Evolutionary conservation across 2,329 filamentous ascomycete species (phyloP).

Genomic region (Beauveria scarabaeidicola): DNA sequence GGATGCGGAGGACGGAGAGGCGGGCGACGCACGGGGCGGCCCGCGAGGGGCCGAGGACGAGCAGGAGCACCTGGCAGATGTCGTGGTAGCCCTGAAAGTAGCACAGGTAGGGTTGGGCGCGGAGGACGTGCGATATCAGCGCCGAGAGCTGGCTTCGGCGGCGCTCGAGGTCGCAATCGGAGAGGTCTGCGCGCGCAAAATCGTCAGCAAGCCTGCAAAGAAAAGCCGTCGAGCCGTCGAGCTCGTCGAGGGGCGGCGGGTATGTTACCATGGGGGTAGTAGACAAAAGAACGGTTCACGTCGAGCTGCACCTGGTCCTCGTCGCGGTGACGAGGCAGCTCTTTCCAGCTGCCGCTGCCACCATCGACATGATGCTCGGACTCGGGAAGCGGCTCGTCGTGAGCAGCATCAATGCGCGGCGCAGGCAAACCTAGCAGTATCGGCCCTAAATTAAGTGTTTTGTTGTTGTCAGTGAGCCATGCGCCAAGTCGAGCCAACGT

Average conservation of each 20-base stretch:
- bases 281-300: conserved; percentile 92
- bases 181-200: conserved; percentile 43
- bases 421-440: conserved; percentile 11
- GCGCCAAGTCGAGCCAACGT: neutral
- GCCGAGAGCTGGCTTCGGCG: conserved; percentile 71
- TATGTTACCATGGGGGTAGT: conserved; percentile 72
- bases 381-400: conserved; percentile 12
- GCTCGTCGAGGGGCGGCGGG: no score
- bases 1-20: conserved; percentile 82
- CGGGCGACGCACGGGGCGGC: conserved; percentile 61
- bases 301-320: conserved; percentile 89
- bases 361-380: conserved; percentile 15
- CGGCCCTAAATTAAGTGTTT: conserved; percentile 10
- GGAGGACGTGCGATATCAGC: conserved; percentile 73
- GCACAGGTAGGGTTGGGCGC: conserved; percentile 72
- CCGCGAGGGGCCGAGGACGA: conserved; percentile 62
- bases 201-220: no score
- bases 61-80: conserved; percentile 88
- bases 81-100: conserved; percentile 99
- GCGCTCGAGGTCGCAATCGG: conserved; percentile 56
- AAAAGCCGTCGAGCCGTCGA: no score
- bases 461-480: neutral
- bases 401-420: conserved; percentile 8
- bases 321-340: conserved; percentile 69
- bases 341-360: conserved; percentile 39